These are phyloP conservation scores for Forsythia viridissima DNA, from an alignment of 257 asterid species.

Conservation along the genomic window DNA sequence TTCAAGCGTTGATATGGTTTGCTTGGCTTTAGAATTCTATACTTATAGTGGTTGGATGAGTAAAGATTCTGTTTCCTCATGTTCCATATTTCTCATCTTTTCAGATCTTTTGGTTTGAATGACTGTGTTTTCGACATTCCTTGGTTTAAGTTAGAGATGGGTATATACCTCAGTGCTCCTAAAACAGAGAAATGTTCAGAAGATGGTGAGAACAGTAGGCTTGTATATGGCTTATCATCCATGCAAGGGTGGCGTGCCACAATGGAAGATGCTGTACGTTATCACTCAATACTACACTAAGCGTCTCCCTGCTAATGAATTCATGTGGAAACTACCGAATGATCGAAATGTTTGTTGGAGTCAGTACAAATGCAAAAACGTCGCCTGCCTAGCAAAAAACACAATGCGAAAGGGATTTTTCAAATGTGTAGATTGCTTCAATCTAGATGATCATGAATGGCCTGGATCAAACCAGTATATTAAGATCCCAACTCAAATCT, in stretches of 20 bases:
- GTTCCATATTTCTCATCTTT: not conserved
- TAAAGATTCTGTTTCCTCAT: not conserved
- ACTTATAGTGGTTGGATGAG: not conserved
- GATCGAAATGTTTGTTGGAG: no score
- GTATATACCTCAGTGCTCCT: conserved; percentile 51
- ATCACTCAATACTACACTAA: no score
- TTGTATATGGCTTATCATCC: conserved; percentile 49
- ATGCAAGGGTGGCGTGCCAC: conserved; percentile 68
- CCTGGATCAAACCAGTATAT: no score
- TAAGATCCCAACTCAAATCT: no score
- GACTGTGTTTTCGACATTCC: not conserved
- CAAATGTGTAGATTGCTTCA: no score
- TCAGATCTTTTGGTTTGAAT: not conserved
- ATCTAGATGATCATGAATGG: no score
- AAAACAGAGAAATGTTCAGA: conserved; percentile 53
- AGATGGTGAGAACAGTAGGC: conserved; percentile 43
- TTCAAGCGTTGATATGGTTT: not conserved
- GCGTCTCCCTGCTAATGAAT: no score
- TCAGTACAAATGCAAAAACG: no score
- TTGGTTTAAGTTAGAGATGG: conserved; percentile 41
- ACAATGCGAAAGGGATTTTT: no score
- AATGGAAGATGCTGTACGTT: conserved; percentile 35
- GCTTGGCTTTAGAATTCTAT: not conserved
- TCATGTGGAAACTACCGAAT: no score
- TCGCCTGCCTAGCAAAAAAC: no score